Base-by-base conservation (phyloP, 495 filamentous ascomycete genomes). In the Penicillium angulare region DNA sequence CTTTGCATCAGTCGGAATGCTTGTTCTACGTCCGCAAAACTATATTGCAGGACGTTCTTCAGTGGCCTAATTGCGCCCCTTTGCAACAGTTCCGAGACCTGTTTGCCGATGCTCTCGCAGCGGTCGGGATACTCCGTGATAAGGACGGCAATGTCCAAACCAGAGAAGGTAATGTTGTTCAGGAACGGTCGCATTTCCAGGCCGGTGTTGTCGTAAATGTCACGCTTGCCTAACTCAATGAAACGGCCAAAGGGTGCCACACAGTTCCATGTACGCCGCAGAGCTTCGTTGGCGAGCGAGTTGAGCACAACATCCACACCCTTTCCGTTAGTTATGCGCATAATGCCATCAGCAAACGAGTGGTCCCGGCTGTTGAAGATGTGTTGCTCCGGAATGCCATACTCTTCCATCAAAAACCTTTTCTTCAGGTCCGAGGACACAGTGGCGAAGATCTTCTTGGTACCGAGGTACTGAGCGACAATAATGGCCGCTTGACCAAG, bases 401-500 rank as follows among this genome's bases (percentile, higher is more conserved):
- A 79, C 0, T 38, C 17, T 0, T 62, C 47, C 12, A 50, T 46
- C 0, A 82, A 43, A 3, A 76, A 58, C 1, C 61, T 17, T 2
- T 66, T 53, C 60, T 82, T 79, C 6, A 70, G 67, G 0, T 56
- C 38, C 3, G 61, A 69, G 2, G 72, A 64, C 5, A 77, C 79
- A 0, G 77, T 81, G 0, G 59, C 74, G 50, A 69, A 80, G 7
- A 82, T 57, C 9, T 60, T 49, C 3, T n/a, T n/a, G n/a, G 64
- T 59, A 5, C 67, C 72, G n/a, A 68, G 81, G 31, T 72, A 68
- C 36, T 83, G 75, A 0, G 81, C 79, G 6, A 87, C 47, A n/a
- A 60, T 62, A 48, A 86, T 83, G 8, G 84, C 79, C 2, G 83
- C 83, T 57, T 85, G 81, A 7, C 83, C 83, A 7, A 85, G 75